Evolutionary conservation across 139 green algal genomes (phyloP).

Genomic region (Auxenochlorella pyrenoidosa): DNA sequence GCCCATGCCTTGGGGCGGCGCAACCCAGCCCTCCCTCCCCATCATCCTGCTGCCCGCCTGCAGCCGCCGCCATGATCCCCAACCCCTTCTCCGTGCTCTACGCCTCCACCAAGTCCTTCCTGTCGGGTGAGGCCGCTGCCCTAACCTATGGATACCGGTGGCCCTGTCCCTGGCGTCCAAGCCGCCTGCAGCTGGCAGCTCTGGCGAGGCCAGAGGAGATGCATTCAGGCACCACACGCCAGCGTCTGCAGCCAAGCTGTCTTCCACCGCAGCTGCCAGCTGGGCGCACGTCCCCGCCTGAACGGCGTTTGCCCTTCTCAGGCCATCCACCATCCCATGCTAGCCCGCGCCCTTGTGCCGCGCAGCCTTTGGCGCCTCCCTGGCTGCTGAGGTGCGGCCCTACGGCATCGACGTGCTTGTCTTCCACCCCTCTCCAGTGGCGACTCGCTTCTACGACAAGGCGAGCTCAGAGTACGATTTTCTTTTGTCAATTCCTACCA

Average conservation of each 20-base stretch:
- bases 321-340: no score
- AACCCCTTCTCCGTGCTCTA: constrained; percentile 91
- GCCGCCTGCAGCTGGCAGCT: background rate
- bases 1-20: no score
- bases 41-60: constrained; percentile 1
- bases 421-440: constrained; percentile 94
- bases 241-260: no score
- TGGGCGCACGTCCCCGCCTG: no score
- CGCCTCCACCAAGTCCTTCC: constrained; percentile 88
- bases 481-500: no score
- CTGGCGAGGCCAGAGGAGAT: no score
- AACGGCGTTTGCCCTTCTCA: no score
- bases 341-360: background rate
- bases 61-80: constrained; percentile 82
- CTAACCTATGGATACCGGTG: background rate
- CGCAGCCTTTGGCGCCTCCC: constrained; percentile 83
- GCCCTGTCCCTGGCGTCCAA: background rate
- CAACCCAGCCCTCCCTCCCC: background rate
- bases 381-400: constrained; percentile 82
- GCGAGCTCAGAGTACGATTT: background rate
- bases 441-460: constrained; percentile 77
- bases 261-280: background rate
- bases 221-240: no score
- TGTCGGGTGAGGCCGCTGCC: constrained; percentile 56
- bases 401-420: constrained; percentile 95